Conservation (phyloP, 1,139 yeast genomes). For the Magnusiomyces suaveolens region DNA sequence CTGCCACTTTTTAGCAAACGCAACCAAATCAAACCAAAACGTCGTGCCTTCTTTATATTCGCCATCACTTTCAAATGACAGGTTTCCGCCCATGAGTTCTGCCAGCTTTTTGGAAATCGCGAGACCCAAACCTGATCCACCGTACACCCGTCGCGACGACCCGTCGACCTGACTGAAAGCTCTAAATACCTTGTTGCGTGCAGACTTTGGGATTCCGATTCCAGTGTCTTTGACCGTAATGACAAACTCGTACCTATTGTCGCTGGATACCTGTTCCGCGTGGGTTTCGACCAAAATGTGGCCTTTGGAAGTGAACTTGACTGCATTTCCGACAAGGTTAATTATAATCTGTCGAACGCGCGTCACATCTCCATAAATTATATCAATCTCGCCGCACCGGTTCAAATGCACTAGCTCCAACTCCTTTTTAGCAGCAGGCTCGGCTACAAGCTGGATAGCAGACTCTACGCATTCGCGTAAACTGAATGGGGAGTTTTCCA, state of each 20-base stretch:
- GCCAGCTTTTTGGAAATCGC: slow-evolving; percentile 51
- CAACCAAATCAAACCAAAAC: slow-evolving; percentile 38
- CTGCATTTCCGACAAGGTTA: slow-evolving; percentile 49
- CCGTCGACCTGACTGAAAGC: slow-evolving; percentile 57
- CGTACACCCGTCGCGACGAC: slow-evolving; percentile 46
- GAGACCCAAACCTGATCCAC: slow-evolving; percentile 54
- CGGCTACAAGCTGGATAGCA: slow-evolving; percentile 45
- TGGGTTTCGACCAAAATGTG: slow-evolving; percentile 38
- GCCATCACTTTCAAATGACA: slow-evolving; percentile 44
- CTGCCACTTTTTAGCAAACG: slow-evolving; percentile 21
- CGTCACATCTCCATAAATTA: slow-evolving; percentile 44
- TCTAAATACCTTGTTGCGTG: slow-evolving; percentile 44
- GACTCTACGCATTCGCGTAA: slow-evolving; percentile 45
- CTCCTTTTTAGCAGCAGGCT: slow-evolving; percentile 41
- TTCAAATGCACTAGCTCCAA: slow-evolving; percentile 44
- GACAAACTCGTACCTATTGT: slow-evolving; percentile 37
- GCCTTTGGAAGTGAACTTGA: slow-evolving; percentile 45
- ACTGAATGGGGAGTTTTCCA: slow-evolving; percentile 43
- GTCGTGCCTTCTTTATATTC: slow-evolving; percentile 41
- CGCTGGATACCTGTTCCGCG: slow-evolving; percentile 31
- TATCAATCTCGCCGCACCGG: slow-evolving; percentile 37
- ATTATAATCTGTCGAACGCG: slow-evolving; percentile 46
- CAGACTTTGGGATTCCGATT: slow-evolving; percentile 48
- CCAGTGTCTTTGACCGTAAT: slow-evolving; percentile 48
- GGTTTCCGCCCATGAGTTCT: slow-evolving; percentile 49